These are phyloP conservation scores for Xylaria sp. DNA, from an alignment of 2,329 filamentous ascomycete species.

Conservation along the genomic window DNA sequence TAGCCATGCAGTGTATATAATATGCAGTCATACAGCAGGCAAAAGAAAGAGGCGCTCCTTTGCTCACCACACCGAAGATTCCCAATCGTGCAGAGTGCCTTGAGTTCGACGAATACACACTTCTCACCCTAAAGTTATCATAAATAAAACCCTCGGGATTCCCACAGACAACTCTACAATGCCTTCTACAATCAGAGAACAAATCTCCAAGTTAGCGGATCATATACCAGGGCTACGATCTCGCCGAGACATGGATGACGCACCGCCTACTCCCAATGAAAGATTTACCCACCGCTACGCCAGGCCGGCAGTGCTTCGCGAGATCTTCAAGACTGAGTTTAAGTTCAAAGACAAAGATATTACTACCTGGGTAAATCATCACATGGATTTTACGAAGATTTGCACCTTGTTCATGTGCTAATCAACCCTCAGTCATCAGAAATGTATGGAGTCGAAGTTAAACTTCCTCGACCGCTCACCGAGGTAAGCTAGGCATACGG, in stretches of 20 bases:
- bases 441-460: background rate
- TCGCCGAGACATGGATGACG: background rate
- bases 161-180: background rate
- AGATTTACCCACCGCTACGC: background rate
- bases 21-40: too few relatives aligned
- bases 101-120: background rate
- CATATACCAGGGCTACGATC: constrained; percentile 7
- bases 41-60: background rate
- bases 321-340: background rate
- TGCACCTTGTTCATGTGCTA: background rate
- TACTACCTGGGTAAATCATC: background rate
- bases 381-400: background rate
- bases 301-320: background rate
- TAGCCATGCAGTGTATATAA: too few relatives aligned
- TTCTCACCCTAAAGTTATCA: background rate
- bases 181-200: constrained; percentile 1
- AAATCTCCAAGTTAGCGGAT: background rate
- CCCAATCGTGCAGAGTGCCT: background rate
- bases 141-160: background rate
- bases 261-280: constrained; percentile 3
- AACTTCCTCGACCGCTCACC: constrained; percentile 1
- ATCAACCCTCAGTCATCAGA: background rate
- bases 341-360: constrained; percentile 15
- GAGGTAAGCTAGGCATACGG: background rate
- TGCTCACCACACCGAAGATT: background rate